Conservation (phyloP, 2,329 filamentous ascomycete genomes). For the Balansia obtecta region DNA sequence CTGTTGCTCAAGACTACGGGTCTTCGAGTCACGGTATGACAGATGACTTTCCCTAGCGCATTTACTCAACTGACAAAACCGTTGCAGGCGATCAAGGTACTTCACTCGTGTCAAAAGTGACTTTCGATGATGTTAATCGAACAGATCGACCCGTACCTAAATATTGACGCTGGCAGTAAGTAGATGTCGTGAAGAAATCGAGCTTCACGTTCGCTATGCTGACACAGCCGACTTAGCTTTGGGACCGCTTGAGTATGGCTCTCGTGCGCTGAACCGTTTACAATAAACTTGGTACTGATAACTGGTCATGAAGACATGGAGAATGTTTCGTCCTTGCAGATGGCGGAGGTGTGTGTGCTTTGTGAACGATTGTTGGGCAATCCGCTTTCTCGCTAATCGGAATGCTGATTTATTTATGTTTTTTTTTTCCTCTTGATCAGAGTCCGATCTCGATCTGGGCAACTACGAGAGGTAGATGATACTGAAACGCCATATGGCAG, state of each 20-base stretch:
- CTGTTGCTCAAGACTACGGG: slow-evolving; percentile 27
- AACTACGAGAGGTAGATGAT: slow-evolving; percentile 36
- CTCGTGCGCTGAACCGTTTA: neutral
- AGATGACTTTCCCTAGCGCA: neutral
- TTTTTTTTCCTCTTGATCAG: slow-evolving; percentile 11
- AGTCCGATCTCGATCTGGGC: slow-evolving; percentile 40
- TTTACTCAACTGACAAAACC: neutral
- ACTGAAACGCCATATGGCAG: neutral
- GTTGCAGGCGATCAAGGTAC: slow-evolving; percentile 1
- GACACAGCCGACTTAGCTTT: slow-evolving; percentile 1
- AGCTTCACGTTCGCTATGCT: neutral
- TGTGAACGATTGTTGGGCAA: neutral
- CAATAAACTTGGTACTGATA: slow-evolving; percentile 2
- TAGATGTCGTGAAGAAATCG: neutral
- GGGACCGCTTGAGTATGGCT: slow-evolving; percentile 20
- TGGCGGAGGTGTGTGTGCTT: slow-evolving; percentile 40
- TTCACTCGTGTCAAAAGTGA: neutral
- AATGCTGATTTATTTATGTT: too few species aligned
- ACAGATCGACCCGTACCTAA: slow-evolving; percentile 36
- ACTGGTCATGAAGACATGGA: slow-evolving; percentile 48
- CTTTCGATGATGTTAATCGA: neutral
- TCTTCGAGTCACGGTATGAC: slow-evolving; percentile 13
- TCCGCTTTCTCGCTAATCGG: too few species aligned
- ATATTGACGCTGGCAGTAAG: slow-evolving; percentile 21
- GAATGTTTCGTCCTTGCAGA: slow-evolving; percentile 83